Conservation (phyloP, 2,329 filamentous ascomycete genomes). For the Pseudogymnoascus verrucosus region DNA sequence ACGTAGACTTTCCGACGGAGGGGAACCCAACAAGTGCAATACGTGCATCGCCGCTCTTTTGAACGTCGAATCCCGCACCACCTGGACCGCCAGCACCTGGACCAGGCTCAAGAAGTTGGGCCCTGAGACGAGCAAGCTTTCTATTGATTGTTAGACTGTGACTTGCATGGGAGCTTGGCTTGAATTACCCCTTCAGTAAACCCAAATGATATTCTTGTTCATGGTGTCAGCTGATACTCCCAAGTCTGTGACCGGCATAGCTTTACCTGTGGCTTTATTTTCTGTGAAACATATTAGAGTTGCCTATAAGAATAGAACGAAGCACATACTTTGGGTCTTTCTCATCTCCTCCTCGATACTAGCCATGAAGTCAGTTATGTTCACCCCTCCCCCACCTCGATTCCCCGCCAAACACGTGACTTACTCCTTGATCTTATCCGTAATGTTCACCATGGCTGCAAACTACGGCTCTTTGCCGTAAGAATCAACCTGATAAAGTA, state of each 20-base stretch:
- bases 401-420: slow-evolving; percentile 25
- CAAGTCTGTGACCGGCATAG: slow-evolving; percentile 8
- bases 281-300: slow-evolving; percentile 46
- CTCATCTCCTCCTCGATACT: slow-evolving; percentile 99
- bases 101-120: slow-evolving; percentile 85
- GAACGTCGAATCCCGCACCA: slow-evolving; percentile 85
- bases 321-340: slow-evolving; percentile 82
- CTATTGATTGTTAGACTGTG: slow-evolving; percentile 38
- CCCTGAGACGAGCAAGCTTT: slow-evolving; percentile 90
- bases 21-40: slow-evolving; percentile 98
- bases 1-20: slow-evolving; percentile 97
- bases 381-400: slow-evolving; percentile 7
- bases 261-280: slow-evolving; percentile 95
- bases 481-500: background rate
- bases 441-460: slow-evolving; percentile 91
- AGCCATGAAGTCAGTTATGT: slow-evolving; percentile 21
- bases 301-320: background rate
- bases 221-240: slow-evolving; percentile 28
- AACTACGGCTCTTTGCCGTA: slow-evolving; percentile 12
- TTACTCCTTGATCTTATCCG: slow-evolving; percentile 99
- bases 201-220: slow-evolving; percentile 94
- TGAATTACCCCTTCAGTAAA: slow-evolving; percentile 80
- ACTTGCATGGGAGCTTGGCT: background rate
- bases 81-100: slow-evolving; percentile 70
- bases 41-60: slow-evolving; percentile 90